A percentile compares a stretch with the other conserved stretches of the same genome.
These are phyloP conservation scores for Yueomyces sinensis DNA, from an alignment of 805 yeast genomes.

Conservation along the genomic window DNA sequence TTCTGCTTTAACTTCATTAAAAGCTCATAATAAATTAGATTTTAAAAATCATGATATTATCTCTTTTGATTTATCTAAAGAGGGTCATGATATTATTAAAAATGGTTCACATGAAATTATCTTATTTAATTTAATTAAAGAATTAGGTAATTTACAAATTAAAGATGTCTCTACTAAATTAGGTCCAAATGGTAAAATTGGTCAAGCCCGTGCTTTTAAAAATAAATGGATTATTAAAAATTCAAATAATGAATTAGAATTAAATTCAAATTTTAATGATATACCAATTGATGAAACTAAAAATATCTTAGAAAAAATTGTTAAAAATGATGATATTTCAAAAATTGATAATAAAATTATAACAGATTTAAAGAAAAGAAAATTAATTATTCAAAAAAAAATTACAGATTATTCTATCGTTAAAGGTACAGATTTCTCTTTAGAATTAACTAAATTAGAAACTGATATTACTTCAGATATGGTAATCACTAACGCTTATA, in stretches of 20 bases:
- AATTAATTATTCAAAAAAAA: slow-evolving; percentile 61
- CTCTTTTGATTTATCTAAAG: slow-evolving; percentile 59
- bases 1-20: slow-evolving; percentile 76
- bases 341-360: slow-evolving; percentile 47
- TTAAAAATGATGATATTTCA: slow-evolving; percentile 2
- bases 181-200: slow-evolving; percentile 79
- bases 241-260: slow-evolving; percentile 58
- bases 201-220: slow-evolving; percentile 96
- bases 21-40: slow-evolving; percentile 69
- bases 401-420: slow-evolving; percentile 58
- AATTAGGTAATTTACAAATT: slow-evolving; percentile 71
- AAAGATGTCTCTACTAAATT: slow-evolving; percentile 55
- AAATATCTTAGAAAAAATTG: slow-evolving; percentile 43
- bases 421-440: slow-evolving; percentile 78
- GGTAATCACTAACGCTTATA: slow-evolving; percentile 76
- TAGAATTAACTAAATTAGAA: slow-evolving; percentile 67
- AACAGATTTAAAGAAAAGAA: slow-evolving; percentile 86
- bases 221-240: slow-evolving; percentile 92
- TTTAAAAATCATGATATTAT: slow-evolving; percentile 67
- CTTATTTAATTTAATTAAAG: slow-evolving; percentile 59
- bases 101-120: slow-evolving; percentile 88
- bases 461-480: slow-evolving; percentile 93
- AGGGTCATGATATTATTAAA: slow-evolving; percentile 65
- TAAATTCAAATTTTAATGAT: slow-evolving; percentile 34
- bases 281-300: slow-evolving; percentile 49